These are phyloP conservation scores for Suillus alpinus DNA, from an alignment of 768 basidiomycete species.

Conservation along the genomic window DNA sequence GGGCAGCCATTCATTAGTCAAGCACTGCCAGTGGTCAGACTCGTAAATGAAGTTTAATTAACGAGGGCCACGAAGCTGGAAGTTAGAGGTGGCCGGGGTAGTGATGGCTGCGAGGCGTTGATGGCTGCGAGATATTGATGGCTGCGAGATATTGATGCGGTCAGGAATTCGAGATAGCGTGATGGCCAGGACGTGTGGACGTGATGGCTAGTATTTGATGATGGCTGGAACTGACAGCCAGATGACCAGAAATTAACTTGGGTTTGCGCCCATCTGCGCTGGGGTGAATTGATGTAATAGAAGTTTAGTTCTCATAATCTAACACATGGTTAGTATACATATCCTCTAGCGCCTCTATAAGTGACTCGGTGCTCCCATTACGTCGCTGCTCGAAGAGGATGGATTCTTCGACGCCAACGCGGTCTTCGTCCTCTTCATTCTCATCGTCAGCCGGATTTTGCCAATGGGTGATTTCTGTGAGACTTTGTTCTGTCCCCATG, in stretches of 20 bases:
- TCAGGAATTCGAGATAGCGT: too few species aligned
- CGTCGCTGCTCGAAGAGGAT: not conserved
- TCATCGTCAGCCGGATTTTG: not conserved
- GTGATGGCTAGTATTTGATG: too few species aligned
- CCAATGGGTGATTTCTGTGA: not conserved
- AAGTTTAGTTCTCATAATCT: not conserved
- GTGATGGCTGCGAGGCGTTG: too few species aligned
- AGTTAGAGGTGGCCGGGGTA: not conserved
- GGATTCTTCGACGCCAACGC: not conserved
- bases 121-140: too few species aligned
- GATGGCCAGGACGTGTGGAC: too few species aligned
- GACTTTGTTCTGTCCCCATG: not conserved
- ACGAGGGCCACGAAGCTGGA: conserved; percentile 8
- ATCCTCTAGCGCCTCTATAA: not conserved
- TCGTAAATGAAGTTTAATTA: conserved; percentile 1
- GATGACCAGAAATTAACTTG: too few species aligned
- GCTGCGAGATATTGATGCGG: too few species aligned
- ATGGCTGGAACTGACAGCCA: too few species aligned
- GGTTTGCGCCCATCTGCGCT: too few species aligned
- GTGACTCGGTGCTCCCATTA: not conserved
- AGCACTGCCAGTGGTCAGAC: too few species aligned
- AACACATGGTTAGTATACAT: not conserved
- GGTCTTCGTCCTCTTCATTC: not conserved
- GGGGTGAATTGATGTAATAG: not conserved
- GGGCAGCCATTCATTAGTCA: too few species aligned